Evolutionary conservation across 2,329 filamentous ascomycete genomes (phyloP).

Genomic region (Penicillium vulpinum): DNA sequence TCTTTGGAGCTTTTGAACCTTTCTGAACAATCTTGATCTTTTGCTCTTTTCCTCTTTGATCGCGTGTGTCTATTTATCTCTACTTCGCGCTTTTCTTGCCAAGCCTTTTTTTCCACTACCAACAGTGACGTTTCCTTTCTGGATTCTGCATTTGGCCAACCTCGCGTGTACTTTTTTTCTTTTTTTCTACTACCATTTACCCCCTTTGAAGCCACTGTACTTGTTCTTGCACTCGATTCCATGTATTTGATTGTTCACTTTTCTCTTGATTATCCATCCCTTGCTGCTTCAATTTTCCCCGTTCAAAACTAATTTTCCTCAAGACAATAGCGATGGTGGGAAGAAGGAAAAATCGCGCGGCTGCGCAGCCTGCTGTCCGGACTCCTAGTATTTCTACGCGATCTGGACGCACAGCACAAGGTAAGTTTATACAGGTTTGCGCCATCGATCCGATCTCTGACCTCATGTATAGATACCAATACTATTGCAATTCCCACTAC

Average conservation of each 20-base stretch:
- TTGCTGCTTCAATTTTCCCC: constrained; percentile 6
- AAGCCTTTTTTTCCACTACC: constrained; percentile 4
- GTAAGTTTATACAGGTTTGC: constrained; percentile 19
- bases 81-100: constrained; percentile 4
- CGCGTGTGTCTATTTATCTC: background rate
- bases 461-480: constrained; percentile 18
- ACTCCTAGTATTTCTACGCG: constrained; percentile 21
- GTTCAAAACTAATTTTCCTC: constrained; percentile 4
- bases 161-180: background rate
- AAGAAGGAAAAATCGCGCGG: constrained; percentile 36
- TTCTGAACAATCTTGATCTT: too few relatives aligned
- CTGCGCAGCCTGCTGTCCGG: constrained; percentile 22
- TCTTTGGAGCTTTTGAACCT: background rate
- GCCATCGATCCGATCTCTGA: constrained; percentile 10
- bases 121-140: constrained; percentile 5
- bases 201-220: background rate
- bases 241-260: background rate
- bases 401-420: constrained; percentile 21
- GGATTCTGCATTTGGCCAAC: background rate
- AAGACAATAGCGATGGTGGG: constrained; percentile 38
- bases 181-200: background rate
- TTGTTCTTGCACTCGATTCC: background rate
- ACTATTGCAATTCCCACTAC: constrained; percentile 12
- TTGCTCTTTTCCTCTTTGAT: too few relatives aligned
- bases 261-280: constrained; percentile 3